A percentile compares a stretch with the other conserved stretches of the same genome.
phyloP scores from a whole-genome alignment of 2,329 filamentous ascomycete genomes.

The Colletotrichum paranaense region DNA sequence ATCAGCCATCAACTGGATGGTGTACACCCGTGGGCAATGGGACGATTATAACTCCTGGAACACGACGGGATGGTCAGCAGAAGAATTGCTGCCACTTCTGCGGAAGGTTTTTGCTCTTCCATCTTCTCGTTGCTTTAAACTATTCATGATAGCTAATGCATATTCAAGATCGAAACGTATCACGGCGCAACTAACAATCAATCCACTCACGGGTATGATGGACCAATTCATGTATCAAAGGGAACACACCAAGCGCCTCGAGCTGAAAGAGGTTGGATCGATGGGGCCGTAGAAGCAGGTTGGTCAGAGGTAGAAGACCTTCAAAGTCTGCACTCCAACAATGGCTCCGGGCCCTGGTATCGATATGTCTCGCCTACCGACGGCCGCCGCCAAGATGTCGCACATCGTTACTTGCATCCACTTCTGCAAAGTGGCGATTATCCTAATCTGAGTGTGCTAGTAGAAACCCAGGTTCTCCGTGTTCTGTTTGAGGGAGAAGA shows the following conservation, averaged over 20 bases:
- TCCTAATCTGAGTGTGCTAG: slow-evolving; percentile 44
- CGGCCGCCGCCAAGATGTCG: slow-evolving; percentile 54
- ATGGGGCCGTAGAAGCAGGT: slow-evolving; percentile 56
- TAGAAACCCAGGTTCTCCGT: slow-evolving; percentile 41
- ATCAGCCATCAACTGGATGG: slow-evolving; percentile 47
- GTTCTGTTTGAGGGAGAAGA: slow-evolving; percentile 55
- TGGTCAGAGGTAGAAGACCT: slow-evolving; percentile 59
- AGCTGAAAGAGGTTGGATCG: slow-evolving; percentile 57
- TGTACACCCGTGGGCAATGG: slow-evolving; percentile 46
- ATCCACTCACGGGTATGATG: slow-evolving; percentile 56
- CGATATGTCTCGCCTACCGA: slow-evolving; percentile 45
- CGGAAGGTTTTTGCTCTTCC: slow-evolving; percentile 41
- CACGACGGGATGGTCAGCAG: slow-evolving; percentile 45
- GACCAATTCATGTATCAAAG: slow-evolving; percentile 60
- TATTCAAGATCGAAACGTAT: slow-evolving; percentile 57
- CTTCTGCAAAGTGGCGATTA: slow-evolving; percentile 41
- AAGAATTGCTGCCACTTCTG: slow-evolving; percentile 46
- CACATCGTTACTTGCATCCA: slow-evolving; percentile 43
- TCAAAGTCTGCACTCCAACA: slow-evolving; percentile 53
- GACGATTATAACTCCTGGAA: slow-evolving; percentile 49
- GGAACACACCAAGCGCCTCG: slow-evolving; percentile 53
- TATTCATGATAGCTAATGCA: not conserved
- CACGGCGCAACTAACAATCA: slow-evolving; percentile 52
- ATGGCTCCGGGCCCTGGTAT: slow-evolving; percentile 37
- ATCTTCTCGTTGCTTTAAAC: rapidly evolving